These are phyloP conservation scores for Macrolepiota albuminosa DNA, from an alignment of 768 basidiomycete genomes.

Conservation along the genomic window DNA sequence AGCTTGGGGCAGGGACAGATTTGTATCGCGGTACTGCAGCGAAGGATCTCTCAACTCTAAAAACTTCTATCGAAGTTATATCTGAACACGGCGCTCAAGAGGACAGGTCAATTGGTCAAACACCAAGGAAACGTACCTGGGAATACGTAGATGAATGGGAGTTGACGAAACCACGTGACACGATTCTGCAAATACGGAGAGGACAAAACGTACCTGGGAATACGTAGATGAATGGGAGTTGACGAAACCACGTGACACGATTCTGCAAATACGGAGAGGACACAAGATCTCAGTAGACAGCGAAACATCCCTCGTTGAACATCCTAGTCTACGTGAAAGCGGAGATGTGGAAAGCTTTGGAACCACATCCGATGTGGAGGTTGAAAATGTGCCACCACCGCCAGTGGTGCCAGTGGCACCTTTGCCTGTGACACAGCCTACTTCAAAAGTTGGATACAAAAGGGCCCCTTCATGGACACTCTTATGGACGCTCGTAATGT, in stretches of 20 bases:
- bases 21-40: slow-evolving; percentile 38
- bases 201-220: slow-evolving; percentile 62
- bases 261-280: slow-evolving; percentile 51
- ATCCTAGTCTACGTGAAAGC: slow-evolving; percentile 27
- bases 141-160: slow-evolving; percentile 69
- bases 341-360: slow-evolving; percentile 20
- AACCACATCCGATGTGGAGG: slow-evolving; percentile 3
- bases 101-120: slow-evolving; percentile 66
- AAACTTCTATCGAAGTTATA: slow-evolving; percentile 45
- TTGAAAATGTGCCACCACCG: slow-evolving; percentile 13
- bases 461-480: slow-evolving; percentile 24
- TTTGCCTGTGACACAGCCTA: slow-evolving; percentile 14
- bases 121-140: slow-evolving; percentile 74
- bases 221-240: slow-evolving; percentile 70
- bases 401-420: not conserved
- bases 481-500: slow-evolving; percentile 41
- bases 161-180: slow-evolving; percentile 58
- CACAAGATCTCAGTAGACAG: slow-evolving; percentile 23
- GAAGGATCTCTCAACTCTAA: slow-evolving; percentile 42
- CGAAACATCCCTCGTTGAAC: slow-evolving; percentile 34
- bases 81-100: slow-evolving; percentile 54
- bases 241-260: slow-evolving; percentile 55
- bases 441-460: slow-evolving; percentile 23
- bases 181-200: slow-evolving; percentile 51
- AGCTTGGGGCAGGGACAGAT: slow-evolving; percentile 34